Evolutionary conservation across 2,329 filamentous ascomycete genomes (phyloP).

Genomic region (Magnaporthiopsis rhizophila): DNA sequence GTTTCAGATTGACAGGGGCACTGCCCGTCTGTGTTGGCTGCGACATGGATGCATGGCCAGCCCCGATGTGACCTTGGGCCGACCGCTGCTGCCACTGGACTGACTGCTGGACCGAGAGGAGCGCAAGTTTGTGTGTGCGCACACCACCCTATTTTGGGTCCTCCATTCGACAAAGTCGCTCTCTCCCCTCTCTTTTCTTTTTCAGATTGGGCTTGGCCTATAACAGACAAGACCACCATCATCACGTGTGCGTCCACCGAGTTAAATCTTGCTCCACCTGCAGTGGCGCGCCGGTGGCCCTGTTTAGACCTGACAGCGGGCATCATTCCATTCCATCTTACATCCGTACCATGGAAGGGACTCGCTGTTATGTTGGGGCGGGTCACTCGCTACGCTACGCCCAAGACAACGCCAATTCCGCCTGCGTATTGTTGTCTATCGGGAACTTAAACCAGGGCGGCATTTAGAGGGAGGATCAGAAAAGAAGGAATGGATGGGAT

Average conservation of each 20-base stretch:
- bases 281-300: background rate
- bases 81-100: background rate
- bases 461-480: background rate
- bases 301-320: background rate
- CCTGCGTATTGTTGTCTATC: background rate
- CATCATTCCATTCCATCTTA: background rate
- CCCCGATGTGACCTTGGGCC: slow-evolving; percentile 2
- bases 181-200: background rate
- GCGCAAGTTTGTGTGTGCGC: too few relatives aligned
- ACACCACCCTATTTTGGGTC: slow-evolving; percentile 1
- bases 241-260: background rate
- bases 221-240: background rate
- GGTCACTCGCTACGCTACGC: background rate
- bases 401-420: background rate
- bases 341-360: background rate
- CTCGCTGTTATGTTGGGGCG: background rate
- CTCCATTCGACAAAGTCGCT: background rate
- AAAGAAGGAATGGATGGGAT: background rate
- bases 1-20: slow-evolving; percentile 38
- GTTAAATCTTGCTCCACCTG: background rate
- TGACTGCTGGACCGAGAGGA: too few relatives aligned
- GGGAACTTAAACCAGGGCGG: background rate
- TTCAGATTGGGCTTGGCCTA: background rate
- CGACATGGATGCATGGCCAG: background rate
- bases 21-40: background rate